These are phyloP conservation scores for Isabelozyma rhagii DNA, from an alignment of 805 yeast genomes.

Conservation along the genomic window DNA sequence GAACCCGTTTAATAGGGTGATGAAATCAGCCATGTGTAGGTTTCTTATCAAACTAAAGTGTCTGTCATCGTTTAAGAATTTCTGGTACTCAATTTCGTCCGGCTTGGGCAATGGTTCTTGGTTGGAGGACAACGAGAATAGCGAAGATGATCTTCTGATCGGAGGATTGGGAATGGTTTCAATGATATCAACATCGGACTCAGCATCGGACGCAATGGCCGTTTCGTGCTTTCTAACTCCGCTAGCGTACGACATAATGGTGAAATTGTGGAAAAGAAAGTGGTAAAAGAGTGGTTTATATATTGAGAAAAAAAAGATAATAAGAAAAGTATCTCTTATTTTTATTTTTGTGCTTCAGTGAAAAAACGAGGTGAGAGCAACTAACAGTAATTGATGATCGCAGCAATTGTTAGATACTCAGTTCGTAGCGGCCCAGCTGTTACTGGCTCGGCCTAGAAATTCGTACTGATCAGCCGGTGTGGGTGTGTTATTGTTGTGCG, in stretches of 20 bases:
- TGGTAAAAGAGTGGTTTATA: background rate
- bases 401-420: no score
- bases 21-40: constrained; percentile 93
- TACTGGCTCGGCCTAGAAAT: no score
- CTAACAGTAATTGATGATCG: no score
- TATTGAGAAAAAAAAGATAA: no score
- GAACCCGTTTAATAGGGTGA: constrained; percentile 90
- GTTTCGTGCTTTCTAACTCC: constrained; percentile 26
- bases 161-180: constrained; percentile 17
- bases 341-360: no score
- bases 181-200: constrained; percentile 24
- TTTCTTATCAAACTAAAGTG: constrained; percentile 85
- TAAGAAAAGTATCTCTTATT: no score
- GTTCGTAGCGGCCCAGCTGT: no score
- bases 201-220: constrained; percentile 37
- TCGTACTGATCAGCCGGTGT: no score
- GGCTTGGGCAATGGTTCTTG: constrained; percentile 72
- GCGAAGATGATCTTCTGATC: constrained; percentile 51
- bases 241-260: constrained; percentile 4
- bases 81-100: constrained; percentile 70
- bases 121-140: constrained; percentile 49
- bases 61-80: constrained; percentile 76
- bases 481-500: no score
- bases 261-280: background rate
- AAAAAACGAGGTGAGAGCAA: no score